phyloP scores from a whole-genome alignment of 2,329 filamentous ascomycete genomes.

The Colletotrichum filicis region DNA sequence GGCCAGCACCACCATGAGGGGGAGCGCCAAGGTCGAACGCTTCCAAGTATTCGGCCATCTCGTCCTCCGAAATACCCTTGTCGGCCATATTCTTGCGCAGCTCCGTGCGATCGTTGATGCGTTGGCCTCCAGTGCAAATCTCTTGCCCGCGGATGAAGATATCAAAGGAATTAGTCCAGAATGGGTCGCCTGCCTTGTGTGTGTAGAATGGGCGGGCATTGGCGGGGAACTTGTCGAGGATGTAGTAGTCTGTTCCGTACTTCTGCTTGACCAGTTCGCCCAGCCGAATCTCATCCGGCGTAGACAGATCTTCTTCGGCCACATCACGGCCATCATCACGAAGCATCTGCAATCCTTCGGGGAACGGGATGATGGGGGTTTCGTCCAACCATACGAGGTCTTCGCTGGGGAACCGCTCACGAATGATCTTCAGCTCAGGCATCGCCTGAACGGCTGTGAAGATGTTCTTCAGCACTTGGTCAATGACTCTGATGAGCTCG shows the following conservation, averaged over 20 bases:
- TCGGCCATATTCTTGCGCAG: slow-evolving; percentile 82
- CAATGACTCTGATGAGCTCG: slow-evolving; percentile 83
- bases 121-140: slow-evolving; percentile 91
- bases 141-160: slow-evolving; percentile 95
- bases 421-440: slow-evolving; percentile 81
- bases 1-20: slow-evolving; percentile 89
- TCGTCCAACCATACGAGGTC: slow-evolving; percentile 89
- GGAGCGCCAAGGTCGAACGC: slow-evolving; percentile 91
- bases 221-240: slow-evolving; percentile 91
- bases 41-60: slow-evolving; percentile 90
- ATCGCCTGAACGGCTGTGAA: slow-evolving; percentile 54
- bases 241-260: slow-evolving; percentile 90
- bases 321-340: slow-evolving; percentile 85
- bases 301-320: slow-evolving; percentile 83
- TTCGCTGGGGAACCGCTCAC: slow-evolving; percentile 85
- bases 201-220: slow-evolving; percentile 91
- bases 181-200: slow-evolving; percentile 79
- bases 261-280: slow-evolving; percentile 88
- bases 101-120: slow-evolving; percentile 83
- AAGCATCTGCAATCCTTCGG: slow-evolving; percentile 82
- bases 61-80: slow-evolving; percentile 79
- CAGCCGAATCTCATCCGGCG: slow-evolving; percentile 86
- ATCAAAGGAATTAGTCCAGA: slow-evolving; percentile 91
- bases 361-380: slow-evolving; percentile 84
- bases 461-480: slow-evolving; percentile 83